Percentiles rank a stretch among this genome's conserved stretches.
phyloP scores from a whole-genome alignment of 148 eudicot species.

The Nepenthes mirabilis region DNA sequence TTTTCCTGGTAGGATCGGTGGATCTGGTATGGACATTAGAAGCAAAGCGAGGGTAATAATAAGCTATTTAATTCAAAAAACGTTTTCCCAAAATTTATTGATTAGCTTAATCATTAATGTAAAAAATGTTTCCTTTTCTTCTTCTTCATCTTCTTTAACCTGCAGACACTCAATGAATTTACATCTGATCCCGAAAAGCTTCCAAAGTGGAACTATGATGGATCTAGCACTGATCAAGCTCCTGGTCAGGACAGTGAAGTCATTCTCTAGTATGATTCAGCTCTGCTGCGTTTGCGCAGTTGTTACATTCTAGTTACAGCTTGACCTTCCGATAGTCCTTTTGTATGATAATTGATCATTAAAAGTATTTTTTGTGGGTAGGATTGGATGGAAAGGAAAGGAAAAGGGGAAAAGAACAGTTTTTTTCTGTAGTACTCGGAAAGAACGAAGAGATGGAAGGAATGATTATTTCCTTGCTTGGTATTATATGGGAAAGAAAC shows the following conservation, averaged over 20 bases:
- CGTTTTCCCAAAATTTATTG: not conserved
- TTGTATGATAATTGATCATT: not conserved
- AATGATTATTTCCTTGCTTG: not conserved
- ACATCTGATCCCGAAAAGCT: constrained; percentile 22
- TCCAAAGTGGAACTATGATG: constrained; percentile 50
- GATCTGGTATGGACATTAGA: constrained; percentile 83
- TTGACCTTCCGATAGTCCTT: not conserved
- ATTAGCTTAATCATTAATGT: not conserved
- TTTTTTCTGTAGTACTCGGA: not conserved
- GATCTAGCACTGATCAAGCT: constrained; percentile 45
- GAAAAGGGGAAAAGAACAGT: not conserved
- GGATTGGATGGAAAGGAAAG: too few relatives aligned
- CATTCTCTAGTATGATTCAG: constrained; percentile 27
- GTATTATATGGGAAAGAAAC: too few relatives aligned
- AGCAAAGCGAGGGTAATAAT: constrained; percentile 82
- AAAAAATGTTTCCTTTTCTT: not conserved
- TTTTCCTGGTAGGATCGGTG: constrained; percentile 59
- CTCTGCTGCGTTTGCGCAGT: not conserved
- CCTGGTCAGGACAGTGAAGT: constrained; percentile 51
- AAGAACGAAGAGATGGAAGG: not conserved
- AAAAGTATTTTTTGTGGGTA: too few relatives aligned
- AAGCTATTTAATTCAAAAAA: not conserved
- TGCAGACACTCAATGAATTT: constrained; percentile 26
- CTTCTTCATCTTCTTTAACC: not conserved
- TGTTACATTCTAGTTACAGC: not conserved